phyloP scores from a whole-genome alignment of 345 rosid species.

The Heritiera fomes region DNA sequence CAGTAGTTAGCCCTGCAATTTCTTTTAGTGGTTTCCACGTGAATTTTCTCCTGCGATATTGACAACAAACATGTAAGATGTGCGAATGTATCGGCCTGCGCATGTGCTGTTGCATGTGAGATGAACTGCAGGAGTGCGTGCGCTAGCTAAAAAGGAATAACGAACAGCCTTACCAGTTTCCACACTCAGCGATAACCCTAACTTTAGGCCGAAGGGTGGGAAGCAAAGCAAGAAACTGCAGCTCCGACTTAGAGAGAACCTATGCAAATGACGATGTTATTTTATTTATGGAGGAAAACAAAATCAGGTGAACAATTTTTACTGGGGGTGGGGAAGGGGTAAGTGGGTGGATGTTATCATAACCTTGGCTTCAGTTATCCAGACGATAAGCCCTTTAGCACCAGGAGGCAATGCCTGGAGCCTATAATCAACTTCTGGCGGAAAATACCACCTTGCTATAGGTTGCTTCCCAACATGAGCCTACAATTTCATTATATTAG shows the following conservation, averaged over 20 bases:
- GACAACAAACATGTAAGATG: neutral
- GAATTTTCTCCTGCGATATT: constrained; percentile 68
- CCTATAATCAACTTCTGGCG: constrained; percentile 89
- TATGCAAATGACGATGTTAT: constrained; percentile 15
- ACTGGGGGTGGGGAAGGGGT: no score
- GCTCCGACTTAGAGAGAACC: constrained; percentile 87
- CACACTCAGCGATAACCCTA: constrained; percentile 86
- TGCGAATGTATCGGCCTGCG: neutral
- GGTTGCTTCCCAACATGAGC: constrained; percentile 95
- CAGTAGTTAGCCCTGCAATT: constrained; percentile 57
- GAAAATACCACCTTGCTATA: constrained; percentile 93
- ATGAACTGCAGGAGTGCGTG: neutral
- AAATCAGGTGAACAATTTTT: neutral
- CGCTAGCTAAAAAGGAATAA: neutral
- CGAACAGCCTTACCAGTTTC: constrained; percentile 63
- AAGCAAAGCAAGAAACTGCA: constrained; percentile 90
- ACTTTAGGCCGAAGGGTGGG: constrained; percentile 85
- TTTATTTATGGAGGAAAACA: neutral
- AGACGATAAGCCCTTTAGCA: constrained; percentile 87
- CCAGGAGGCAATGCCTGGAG: constrained; percentile 66
- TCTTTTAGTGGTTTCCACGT: constrained; percentile 87
- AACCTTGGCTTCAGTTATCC: constrained; percentile 95
- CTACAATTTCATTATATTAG: constrained; percentile 30
- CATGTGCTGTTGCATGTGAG: neutral
- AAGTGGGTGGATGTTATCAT: neutral